These are phyloP conservation scores for Hymenoscyphus fructigenus DNA, from an alignment of 2,329 filamentous ascomycete genomes.

Conservation along the genomic window DNA sequence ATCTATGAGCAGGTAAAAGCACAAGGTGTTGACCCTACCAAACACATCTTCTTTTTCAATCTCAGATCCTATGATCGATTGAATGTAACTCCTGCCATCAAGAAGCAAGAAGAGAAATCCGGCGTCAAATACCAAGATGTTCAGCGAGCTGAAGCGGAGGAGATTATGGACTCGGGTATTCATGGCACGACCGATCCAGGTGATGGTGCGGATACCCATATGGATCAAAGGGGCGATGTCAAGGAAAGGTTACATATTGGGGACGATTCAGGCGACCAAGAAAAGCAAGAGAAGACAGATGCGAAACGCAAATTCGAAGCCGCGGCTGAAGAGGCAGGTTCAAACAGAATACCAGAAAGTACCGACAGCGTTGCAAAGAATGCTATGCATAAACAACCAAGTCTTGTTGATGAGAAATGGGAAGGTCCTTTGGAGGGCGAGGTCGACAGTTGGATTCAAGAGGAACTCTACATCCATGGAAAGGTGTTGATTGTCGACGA, in stretches of 20 bases:
- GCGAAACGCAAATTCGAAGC: slow-evolving; percentile 55
- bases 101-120: slow-evolving; percentile 74
- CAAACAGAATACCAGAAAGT: slow-evolving; percentile 27
- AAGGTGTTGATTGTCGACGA: slow-evolving; percentile 92
- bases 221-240: slow-evolving; percentile 43
- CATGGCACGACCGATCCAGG: slow-evolving; percentile 54
- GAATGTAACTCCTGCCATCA: slow-evolving; percentile 74
- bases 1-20: slow-evolving; percentile 78
- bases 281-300: slow-evolving; percentile 44
- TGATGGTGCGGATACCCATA: slow-evolving; percentile 45
- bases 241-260: slow-evolving; percentile 36
- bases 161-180: slow-evolving; percentile 76
- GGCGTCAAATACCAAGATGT: slow-evolving; percentile 84
- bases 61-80: slow-evolving; percentile 89
- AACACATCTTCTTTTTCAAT: slow-evolving; percentile 94
- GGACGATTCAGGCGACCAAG: slow-evolving; percentile 38
- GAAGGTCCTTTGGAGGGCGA: slow-evolving; percentile 72
- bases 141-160: slow-evolving; percentile 83
- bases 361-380: slow-evolving; percentile 65
- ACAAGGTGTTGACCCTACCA: slow-evolving; percentile 70
- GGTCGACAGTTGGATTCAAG: slow-evolving; percentile 86
- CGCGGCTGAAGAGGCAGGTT: slow-evolving; percentile 39
- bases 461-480: slow-evolving; percentile 92
- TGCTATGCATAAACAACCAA: slow-evolving; percentile 71
- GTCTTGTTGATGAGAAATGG: slow-evolving; percentile 71